These are phyloP conservation scores for Eimeria acervulina DNA, from an alignment of 169 alveolate species.

Conservation along the genomic window DNA sequence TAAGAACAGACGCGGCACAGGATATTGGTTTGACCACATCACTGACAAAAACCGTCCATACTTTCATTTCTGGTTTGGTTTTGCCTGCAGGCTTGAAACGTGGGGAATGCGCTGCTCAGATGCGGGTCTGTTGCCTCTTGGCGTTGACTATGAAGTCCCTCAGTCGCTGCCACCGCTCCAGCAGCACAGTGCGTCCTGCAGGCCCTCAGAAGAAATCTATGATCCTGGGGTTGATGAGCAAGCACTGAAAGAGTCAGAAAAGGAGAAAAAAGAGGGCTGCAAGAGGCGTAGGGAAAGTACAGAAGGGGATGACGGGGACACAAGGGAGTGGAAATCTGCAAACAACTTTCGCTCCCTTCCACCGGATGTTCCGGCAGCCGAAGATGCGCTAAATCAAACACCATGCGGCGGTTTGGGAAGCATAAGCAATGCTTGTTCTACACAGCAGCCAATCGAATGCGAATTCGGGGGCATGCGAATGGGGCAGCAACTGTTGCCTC, in stretches of 20 bases:
- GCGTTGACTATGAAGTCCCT: slow-evolving; percentile 46
- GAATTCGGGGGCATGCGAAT: not conserved
- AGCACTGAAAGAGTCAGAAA: not conserved
- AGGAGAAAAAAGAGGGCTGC: not conserved
- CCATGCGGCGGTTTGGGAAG: not conserved
- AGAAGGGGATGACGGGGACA: not conserved
- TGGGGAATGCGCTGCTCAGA: slow-evolving; percentile 55
- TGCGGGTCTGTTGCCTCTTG: slow-evolving; percentile 54
- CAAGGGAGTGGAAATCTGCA: slow-evolving; percentile 32
- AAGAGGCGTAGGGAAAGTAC: slow-evolving; percentile 26
- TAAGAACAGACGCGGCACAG: not conserved
- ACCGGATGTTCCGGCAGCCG: slow-evolving; percentile 36
- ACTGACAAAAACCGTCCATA: not conserved
- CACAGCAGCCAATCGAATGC: not conserved
- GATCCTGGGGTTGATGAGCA: not conserved
- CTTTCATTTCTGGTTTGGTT: not conserved
- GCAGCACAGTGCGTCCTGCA: not conserved
- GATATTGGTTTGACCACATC: not conserved
- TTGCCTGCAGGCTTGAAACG: slow-evolving; percentile 47
- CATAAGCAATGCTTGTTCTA: not conserved
- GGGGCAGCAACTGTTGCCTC: slow-evolving; percentile 44
- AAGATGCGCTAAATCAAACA: not conserved
- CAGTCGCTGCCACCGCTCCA: not conserved
- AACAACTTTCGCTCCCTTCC: slow-evolving; percentile 27
- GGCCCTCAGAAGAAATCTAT: not conserved